phyloP scores from a whole-genome alignment of 1,139 yeast species.

The Pichia sp. region DNA sequence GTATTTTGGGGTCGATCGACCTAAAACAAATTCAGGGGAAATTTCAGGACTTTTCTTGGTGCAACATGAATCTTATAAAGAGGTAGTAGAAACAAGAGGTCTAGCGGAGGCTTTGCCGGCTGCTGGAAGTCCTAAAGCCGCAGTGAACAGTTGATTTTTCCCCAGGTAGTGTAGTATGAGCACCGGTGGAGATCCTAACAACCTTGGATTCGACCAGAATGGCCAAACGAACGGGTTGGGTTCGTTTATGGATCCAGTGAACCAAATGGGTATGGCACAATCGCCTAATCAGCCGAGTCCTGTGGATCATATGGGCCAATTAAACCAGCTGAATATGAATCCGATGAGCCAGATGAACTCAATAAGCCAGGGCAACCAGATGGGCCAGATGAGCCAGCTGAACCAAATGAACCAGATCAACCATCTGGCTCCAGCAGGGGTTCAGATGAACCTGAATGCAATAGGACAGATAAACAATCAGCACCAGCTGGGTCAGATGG shows the following conservation, averaged over 20 bases:
- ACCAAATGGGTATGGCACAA: not conserved
- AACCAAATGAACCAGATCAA: not conserved
- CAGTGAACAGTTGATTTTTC: not conserved
- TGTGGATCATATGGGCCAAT: not conserved
- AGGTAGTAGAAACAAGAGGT: not conserved
- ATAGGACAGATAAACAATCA: not conserved
- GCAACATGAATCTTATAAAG: not conserved
- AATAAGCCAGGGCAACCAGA: not conserved
- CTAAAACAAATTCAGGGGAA: not conserved
- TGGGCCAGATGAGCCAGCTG: not conserved
- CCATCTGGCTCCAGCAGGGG: not conserved
- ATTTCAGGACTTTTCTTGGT: not conserved
- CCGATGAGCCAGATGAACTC: not conserved
- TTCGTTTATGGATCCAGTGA: not conserved
- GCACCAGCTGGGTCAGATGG: not conserved
- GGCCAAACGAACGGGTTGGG: not conserved
- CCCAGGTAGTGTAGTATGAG: not conserved
- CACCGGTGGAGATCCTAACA: slow-evolving; percentile 1
- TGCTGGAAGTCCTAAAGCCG: not conserved
- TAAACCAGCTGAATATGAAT: not conserved
- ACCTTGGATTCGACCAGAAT: not conserved
- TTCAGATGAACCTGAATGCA: not conserved
- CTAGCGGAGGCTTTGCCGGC: not conserved
- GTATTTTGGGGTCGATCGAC: not conserved
- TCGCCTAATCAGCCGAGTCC: not conserved